A percentile compares a stretch with the other conserved stretches of the same genome.
These are phyloP conservation scores for Cocos nucifera DNA, from an alignment of 176 grass and related monocot species.

Conservation along the genomic window DNA sequence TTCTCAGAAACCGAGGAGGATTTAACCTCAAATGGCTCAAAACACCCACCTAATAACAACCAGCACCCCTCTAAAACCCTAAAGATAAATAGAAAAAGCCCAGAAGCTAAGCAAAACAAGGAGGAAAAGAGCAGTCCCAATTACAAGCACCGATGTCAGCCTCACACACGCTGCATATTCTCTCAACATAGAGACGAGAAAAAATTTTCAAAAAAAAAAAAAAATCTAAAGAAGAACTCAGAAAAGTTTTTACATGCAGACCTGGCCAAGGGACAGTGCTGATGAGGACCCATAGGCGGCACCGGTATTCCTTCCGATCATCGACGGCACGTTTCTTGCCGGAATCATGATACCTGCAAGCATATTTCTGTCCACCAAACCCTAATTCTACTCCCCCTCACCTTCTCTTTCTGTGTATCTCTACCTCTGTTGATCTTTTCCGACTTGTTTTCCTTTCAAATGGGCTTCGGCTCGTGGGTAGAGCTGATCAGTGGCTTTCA, in stretches of 20 bases:
- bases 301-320: slow-evolving; percentile 60
- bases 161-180: no score
- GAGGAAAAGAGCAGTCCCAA: no score
- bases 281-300: slow-evolving; percentile 69
- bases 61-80: not conserved
- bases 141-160: no score
- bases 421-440: no score
- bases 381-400: slow-evolving; percentile 33
- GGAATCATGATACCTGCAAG: slow-evolving; percentile 88
- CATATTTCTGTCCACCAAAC: slow-evolving; percentile 41
- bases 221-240: not conserved
- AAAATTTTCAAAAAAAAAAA: not conserved
- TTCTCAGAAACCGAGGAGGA: slow-evolving; percentile 1
- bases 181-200: no score
- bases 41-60: not conserved
- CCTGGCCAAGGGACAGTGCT: slow-evolving; percentile 76
- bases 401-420: not conserved
- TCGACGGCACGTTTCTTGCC: slow-evolving; percentile 58
- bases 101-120: no score
- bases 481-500: no score
- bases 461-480: not conserved
- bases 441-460: not conserved
- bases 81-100: no score
- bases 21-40: not conserved
- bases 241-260: slow-evolving; percentile 12